A percentile compares a stretch with the other conserved stretches of the same genome.
phyloP scores from a whole-genome alignment of 768 basidiomycete genomes.

The Tricholoma sp. region DNA sequence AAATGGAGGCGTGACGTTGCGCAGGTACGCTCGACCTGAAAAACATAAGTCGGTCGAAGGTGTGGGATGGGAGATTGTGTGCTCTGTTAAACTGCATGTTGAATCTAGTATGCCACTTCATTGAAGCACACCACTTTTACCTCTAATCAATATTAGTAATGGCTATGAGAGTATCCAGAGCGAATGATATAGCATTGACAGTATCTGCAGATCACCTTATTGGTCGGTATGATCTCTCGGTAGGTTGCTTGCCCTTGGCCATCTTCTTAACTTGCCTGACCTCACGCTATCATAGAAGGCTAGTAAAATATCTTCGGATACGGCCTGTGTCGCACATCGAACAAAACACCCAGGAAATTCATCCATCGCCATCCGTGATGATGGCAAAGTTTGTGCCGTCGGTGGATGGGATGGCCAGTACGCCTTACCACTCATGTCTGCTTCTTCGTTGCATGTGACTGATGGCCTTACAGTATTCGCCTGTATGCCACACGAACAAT shows the following conservation, averaged over 20 bases:
- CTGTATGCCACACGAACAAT: constrained; percentile 77
- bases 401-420: constrained; percentile 96
- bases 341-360: constrained; percentile 81
- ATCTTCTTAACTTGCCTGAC: not conserved
- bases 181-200: constrained; percentile 58
- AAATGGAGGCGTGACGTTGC: constrained; percentile 77
- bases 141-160: constrained; percentile 50
- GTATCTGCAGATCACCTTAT: constrained; percentile 84
- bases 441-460: not conserved
- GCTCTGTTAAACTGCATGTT: constrained; percentile 62
- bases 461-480: constrained; percentile 49
- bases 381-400: constrained; percentile 77
- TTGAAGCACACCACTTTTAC: not conserved
- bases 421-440: constrained; percentile 21
- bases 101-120: constrained; percentile 55
- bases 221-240: constrained; percentile 56
- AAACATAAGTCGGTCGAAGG: constrained; percentile 59
- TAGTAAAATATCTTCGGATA: not conserved
- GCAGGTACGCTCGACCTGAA: constrained; percentile 39
- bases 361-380: constrained; percentile 66
- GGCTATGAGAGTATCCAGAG: constrained; percentile 71
- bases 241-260: constrained; percentile 19
- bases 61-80: constrained; percentile 65
- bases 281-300: not conserved
- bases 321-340: constrained; percentile 26